Conservation (phyloP, 2,329 filamentous ascomycete species). For the Fusarium avenaceum region DNA sequence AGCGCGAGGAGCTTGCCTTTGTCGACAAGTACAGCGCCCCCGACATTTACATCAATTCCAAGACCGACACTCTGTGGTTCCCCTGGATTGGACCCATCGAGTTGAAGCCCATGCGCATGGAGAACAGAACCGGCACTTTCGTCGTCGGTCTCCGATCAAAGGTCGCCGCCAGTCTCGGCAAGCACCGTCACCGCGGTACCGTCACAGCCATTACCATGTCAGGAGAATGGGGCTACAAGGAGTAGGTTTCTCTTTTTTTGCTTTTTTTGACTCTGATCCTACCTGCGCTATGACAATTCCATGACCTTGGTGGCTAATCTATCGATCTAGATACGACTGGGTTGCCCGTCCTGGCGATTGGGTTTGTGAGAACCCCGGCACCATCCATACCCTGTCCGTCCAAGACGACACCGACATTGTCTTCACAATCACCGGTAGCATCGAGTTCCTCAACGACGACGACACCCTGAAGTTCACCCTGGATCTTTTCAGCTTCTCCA, state of each 20-base stretch:
- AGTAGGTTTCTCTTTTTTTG: constrained; percentile 13
- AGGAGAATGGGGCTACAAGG: constrained; percentile 46
- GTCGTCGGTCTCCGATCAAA: constrained; percentile 35
- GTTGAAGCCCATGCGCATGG: constrained; percentile 39
- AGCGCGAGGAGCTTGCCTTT: constrained; percentile 40
- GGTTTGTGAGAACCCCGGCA: constrained; percentile 46
- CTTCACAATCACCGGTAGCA: constrained; percentile 45
- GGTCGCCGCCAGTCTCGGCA: constrained; percentile 37
- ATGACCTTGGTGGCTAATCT: constrained; percentile 13
- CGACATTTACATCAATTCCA: constrained; percentile 44
- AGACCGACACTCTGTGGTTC: constrained; percentile 44
- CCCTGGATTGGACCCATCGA: constrained; percentile 40
- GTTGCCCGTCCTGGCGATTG: constrained; percentile 45
- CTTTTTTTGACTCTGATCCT: not conserved
- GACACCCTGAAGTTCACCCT: constrained; percentile 43
- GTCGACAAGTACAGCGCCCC: constrained; percentile 48
- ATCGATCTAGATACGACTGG: constrained; percentile 43
- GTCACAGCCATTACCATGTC: constrained; percentile 43
- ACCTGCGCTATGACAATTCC: too few species aligned
- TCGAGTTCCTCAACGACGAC: constrained; percentile 47
- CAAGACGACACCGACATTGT: constrained; percentile 45
- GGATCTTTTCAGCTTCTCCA: constrained; percentile 45
- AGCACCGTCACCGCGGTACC: constrained; percentile 38
- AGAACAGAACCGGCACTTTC: constrained; percentile 38
- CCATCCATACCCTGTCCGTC: constrained; percentile 45